Evolutionary conservation across 1,284 basidiomycete genomes (phyloP), one percentile per base, ranked within the genome.

Genomic region (Rhodotorula sp.): DNA sequence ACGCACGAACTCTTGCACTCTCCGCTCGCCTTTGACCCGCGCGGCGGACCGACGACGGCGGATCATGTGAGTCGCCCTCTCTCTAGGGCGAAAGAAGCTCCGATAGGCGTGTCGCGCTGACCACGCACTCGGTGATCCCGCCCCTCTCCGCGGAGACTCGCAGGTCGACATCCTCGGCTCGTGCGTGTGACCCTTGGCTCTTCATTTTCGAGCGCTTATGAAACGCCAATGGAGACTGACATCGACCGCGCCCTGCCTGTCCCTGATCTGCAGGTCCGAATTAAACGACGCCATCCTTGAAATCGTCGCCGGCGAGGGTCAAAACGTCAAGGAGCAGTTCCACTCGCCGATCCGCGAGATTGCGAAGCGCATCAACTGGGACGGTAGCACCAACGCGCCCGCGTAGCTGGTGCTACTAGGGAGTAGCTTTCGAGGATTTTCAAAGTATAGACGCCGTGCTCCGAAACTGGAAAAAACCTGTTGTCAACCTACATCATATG

Each of bases 261-360:
- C 15, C 16, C 23, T 26, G n/a, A 47, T 21, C 20, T 43, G 4
- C 60, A 70, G 60, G 0, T 90, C 88, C 1, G 86, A 87, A 14
- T 81, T 98, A 67, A 99, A 97, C 80, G 90, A 94, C 80, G 89
- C 96, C n/a, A 87, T 99, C 60, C 82, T 98, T 39, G 90, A 93
- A 80, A 88, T 94, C 21, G 93, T 89, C 34, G 89, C 91, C 5
- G 93, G 93, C 0, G 87, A 85, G 93, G 65, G 80, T 21, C 31
- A 59, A 0, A 67, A 68, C 29, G 75, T 79, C 64, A 74, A 76
- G 76, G 89, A 95, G 71, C 84, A 83, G 67, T 89, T 89, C 76
- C 89, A 92, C 65, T 94, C 92, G 1, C 84, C 88, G 69, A 96
- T 99, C 69, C 84, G 85, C 63, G 87, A 91, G 76, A 95, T 94